These are phyloP conservation scores for Boletus reticulatus DNA, from an alignment of 768 basidiomycete genomes.

Conservation along the genomic window DNA sequence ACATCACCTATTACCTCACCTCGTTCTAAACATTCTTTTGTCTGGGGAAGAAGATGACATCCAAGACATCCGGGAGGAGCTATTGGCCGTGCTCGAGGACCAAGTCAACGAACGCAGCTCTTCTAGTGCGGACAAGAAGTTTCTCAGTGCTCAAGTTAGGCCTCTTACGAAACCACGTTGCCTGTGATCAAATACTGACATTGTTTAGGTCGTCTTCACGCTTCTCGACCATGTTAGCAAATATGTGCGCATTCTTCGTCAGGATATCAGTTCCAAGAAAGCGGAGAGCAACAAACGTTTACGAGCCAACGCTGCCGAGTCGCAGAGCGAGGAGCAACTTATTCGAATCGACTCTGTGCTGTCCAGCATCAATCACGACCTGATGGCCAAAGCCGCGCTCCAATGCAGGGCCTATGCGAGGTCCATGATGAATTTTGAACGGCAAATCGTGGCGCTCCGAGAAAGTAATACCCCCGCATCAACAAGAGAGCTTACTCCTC, in stretches of 20 bases:
- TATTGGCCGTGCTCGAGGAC: constrained; percentile 80
- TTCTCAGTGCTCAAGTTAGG: constrained; percentile 90
- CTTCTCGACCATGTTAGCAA: constrained; percentile 93
- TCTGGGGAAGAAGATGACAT: constrained; percentile 66
- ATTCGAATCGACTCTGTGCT: constrained; percentile 76
- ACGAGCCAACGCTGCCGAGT: constrained; percentile 36
- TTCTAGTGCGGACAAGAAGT: constrained; percentile 72
- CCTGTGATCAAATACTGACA: not conserved
- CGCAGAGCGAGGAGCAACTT: constrained; percentile 57
- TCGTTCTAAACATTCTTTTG: constrained; percentile 82
- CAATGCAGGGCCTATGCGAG: constrained; percentile 94
- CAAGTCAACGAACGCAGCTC: constrained; percentile 65
- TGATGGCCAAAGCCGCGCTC: constrained; percentile 92
- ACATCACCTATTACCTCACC: constrained; percentile 85
- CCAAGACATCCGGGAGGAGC: constrained; percentile 67
- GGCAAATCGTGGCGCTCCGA: constrained; percentile 60
- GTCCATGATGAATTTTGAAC: constrained; percentile 93
- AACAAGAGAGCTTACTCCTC: constrained; percentile 40
- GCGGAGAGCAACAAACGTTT: constrained; percentile 47
- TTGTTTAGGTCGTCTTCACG: constrained; percentile 84
- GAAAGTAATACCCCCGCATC: constrained; percentile 39
- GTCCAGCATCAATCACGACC: constrained; percentile 76
- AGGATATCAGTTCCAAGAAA: constrained; percentile 54
- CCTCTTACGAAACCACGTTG: not conserved
- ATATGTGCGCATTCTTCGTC: constrained; percentile 78